phyloP scores from a whole-genome alignment of 2,329 filamentous ascomycete species.

The Volutella citrinella region DNA sequence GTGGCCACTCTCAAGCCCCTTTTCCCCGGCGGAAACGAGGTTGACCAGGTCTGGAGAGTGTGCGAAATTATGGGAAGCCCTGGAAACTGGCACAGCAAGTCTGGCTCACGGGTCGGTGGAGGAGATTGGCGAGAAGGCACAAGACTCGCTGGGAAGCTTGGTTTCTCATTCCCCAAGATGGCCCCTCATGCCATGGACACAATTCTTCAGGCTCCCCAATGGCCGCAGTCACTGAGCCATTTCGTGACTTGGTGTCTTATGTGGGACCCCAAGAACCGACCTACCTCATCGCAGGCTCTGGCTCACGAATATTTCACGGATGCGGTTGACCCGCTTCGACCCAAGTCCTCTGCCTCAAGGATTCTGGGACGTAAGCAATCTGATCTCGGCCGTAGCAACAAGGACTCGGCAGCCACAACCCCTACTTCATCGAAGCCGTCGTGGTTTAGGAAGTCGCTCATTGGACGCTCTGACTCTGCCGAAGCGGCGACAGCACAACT shows the following conservation, averaged over 20 bases:
- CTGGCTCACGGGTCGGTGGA: constrained; percentile 80
- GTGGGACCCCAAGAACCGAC: constrained; percentile 94
- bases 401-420: constrained; percentile 53
- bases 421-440: constrained; percentile 79
- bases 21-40: constrained; percentile 96
- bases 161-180: constrained; percentile 99
- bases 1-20: constrained; percentile 94
- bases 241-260: constrained; percentile 99
- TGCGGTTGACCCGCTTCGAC: constrained; percentile 84
- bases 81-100: constrained; percentile 96
- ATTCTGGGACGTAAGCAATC: constrained; percentile 89
- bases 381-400: constrained; percentile 67
- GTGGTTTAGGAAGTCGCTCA: constrained; percentile 95
- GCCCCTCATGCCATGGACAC: constrained; percentile 95
- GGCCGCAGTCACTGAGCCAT: constrained; percentile 81
- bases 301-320: constrained; percentile 93
- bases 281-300: constrained; percentile 90
- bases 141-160: constrained; percentile 87
- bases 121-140: constrained; percentile 98
- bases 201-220: constrained; percentile 84
- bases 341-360: constrained; percentile 84
- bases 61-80: constrained; percentile 99
- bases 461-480: constrained; percentile 70
- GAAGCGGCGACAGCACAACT: constrained; percentile 53
- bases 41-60: constrained; percentile 97